Evolutionary conservation across 2,329 filamentous ascomycete genomes (phyloP).

Genomic region (Cordyceps tenuipes): DNA sequence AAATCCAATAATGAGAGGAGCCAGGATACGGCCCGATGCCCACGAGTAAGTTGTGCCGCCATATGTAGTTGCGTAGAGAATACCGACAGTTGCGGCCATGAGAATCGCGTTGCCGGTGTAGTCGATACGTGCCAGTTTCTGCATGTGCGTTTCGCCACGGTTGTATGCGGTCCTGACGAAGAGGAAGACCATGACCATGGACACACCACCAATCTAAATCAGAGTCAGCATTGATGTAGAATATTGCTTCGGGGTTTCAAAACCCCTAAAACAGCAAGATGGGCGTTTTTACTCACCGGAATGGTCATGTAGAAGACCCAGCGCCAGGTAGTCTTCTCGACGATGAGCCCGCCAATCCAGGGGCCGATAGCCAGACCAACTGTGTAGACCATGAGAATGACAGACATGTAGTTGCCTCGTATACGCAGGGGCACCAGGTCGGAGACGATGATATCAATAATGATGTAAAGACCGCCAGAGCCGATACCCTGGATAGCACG

Average conservation of each 20-base stretch:
- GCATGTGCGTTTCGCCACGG: conserved; percentile 7
- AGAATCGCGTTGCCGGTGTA: conserved; percentile 31
- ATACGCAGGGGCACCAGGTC: conserved; percentile 40
- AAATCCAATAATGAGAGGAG: conserved; percentile 30
- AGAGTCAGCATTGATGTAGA: no score
- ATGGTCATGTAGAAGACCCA: conserved; percentile 36
- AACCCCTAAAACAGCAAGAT: no score
- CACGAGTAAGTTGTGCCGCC: conserved; percentile 12
- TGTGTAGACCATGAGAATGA: conserved; percentile 22
- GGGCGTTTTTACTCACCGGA: conserved; percentile 16
- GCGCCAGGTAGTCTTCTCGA: conserved; percentile 24
- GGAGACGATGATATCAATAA: conserved; percentile 20
- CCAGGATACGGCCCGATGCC: conserved; percentile 6
- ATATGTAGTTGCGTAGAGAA: conserved; percentile 13
- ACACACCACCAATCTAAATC: conserved; percentile 12
- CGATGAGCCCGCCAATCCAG: conserved; percentile 18
- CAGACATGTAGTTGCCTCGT: conserved; percentile 29
- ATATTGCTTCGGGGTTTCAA: no score
- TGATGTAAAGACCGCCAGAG: conserved; percentile 16
- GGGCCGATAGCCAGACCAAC: conserved; percentile 24
- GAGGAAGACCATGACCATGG: conserved; percentile 17
- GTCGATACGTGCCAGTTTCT: conserved; percentile 26
- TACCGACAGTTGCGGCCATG: conserved; percentile 23
- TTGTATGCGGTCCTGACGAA: conserved; percentile 17
- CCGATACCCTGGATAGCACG: conserved; percentile 31